A percentile compares a stretch with the other conserved stretches of the same genome.
Evolutionary conservation across 2,329 filamentous ascomycete genomes (phyloP).

Genomic region (Neofusicoccum parvum): DNA sequence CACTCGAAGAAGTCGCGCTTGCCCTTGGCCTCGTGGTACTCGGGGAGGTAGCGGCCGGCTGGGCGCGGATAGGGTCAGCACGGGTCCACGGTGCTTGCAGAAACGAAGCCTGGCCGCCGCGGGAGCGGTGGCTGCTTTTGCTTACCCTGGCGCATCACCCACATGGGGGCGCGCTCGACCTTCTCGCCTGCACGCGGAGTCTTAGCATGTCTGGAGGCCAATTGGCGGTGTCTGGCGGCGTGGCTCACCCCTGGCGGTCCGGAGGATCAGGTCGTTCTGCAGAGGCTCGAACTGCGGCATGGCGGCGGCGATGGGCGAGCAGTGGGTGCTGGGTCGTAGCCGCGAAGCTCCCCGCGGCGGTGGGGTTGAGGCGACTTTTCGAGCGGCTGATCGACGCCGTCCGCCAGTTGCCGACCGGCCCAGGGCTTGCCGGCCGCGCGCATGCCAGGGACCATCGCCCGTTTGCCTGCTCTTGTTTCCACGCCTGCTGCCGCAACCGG

Average conservation of each 20-base stretch:
- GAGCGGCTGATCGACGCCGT: constrained; percentile 9
- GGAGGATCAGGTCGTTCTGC: constrained; percentile 88
- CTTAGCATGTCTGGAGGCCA: constrained; percentile 2
- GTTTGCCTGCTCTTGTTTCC: too few species aligned
- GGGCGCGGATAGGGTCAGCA: constrained; percentile 22
- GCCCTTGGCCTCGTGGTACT: constrained; percentile 96
- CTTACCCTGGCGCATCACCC: constrained; percentile 98
- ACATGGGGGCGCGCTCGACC: constrained; percentile 91
- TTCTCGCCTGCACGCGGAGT: constrained; percentile 66
- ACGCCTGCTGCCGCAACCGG: not conserved
- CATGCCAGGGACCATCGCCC: not conserved
- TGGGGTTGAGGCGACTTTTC: constrained; percentile 18
- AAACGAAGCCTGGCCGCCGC: not conserved
- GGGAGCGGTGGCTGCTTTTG: constrained; percentile 9
- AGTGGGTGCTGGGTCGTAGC: not conserved
- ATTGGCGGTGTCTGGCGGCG: not conserved
- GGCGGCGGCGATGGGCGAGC: constrained; percentile 28
- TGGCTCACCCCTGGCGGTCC: constrained; percentile 78
- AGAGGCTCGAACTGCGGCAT: constrained; percentile 80
- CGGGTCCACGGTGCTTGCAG: not conserved
- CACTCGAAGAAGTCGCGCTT: constrained; percentile 94
- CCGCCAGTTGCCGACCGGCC: not conserved
- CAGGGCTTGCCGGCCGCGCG: not conserved
- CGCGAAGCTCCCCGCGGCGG: constrained; percentile 9
- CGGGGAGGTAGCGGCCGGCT: constrained; percentile 96